Conservation (phyloP, 2,329 filamentous ascomycete genomes). For the Botryotinia narcissicola region DNA sequence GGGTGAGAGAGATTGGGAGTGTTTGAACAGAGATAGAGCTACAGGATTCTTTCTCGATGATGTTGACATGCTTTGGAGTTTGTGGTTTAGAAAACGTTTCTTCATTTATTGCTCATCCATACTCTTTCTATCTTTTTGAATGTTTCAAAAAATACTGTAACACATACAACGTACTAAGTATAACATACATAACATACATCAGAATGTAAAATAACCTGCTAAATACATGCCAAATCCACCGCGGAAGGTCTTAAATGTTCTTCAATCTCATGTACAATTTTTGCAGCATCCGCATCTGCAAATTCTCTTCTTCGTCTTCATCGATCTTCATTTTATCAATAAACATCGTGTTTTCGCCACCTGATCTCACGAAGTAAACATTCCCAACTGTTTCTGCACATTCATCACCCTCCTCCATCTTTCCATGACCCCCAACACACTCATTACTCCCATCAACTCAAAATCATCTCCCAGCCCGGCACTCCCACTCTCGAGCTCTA, state of each 20-base stretch:
- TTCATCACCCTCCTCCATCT: conserved; percentile 28
- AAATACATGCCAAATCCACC: conserved; percentile 9
- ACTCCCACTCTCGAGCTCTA: conserved; percentile 22
- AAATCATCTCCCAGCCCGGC: conserved; percentile 30
- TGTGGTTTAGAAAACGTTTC: background rate
- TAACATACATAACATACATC: conserved; percentile 9
- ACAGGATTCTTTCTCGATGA: background rate
- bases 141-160: background rate
- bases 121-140: background rate
- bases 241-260: background rate
- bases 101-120: background rate
- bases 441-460: conserved; percentile 33
- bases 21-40: background rate
- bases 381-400: conserved; percentile 22
- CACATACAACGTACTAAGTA: background rate
- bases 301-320: background rate
- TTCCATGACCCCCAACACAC: conserved; percentile 31
- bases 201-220: background rate
- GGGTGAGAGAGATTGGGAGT: background rate
- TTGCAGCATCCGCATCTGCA: background rate
- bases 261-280: conserved; percentile 11
- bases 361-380: conserved; percentile 17
- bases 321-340: background rate
- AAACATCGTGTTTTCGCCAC: background rate
- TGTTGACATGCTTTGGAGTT: background rate